phyloP scores from a whole-genome alignment of 1,139 yeast species.

The Candida sanyaensis region DNA sequence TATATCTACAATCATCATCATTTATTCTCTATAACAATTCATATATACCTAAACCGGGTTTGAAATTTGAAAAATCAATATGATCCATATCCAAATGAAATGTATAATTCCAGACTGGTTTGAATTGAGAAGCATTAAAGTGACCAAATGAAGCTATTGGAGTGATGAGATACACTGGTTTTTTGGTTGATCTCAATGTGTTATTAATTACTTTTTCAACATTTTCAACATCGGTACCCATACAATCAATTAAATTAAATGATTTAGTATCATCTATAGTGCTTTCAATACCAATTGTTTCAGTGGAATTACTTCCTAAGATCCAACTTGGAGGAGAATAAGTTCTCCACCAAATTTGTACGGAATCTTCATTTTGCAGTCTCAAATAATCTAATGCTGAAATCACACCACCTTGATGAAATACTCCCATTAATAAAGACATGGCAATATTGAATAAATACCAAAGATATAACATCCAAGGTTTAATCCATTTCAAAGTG shows the following conservation, averaged over 20 bases:
- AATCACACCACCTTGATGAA: conserved; percentile 90
- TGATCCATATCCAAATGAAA: conserved; percentile 70
- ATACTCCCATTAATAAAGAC: conserved; percentile 70
- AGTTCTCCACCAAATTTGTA: conserved; percentile 89
- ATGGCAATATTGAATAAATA: conserved; percentile 61
- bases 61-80: conserved; percentile 55
- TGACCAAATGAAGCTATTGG: conserved; percentile 49
- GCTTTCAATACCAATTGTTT: conserved; percentile 21
- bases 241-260: conserved; percentile 46
- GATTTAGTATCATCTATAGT: conserved; percentile 10
- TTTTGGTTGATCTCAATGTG: conserved; percentile 7
- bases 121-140: conserved; percentile 16
- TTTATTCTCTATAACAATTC: conserved; percentile 25
- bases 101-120: conserved; percentile 43
- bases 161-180: conserved; percentile 38
- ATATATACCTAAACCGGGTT: conserved; percentile 63
- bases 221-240: conserved; percentile 49
- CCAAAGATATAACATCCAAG: conserved; percentile 48
- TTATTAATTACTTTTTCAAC: conserved; percentile 21
- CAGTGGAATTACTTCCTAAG: conserved; percentile 41
- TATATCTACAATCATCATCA: not conserved
- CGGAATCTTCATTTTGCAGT: conserved; percentile 12
- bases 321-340: conserved; percentile 94
- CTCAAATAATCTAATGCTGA: conserved; percentile 53
- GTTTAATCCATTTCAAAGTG: conserved; percentile 16